A percentile compares a stretch with the other conserved stretches of the same genome.
phyloP scores from a whole-genome alignment of 495 filamentous ascomycete species.

The Annulohypoxylon maeteangense region DNA sequence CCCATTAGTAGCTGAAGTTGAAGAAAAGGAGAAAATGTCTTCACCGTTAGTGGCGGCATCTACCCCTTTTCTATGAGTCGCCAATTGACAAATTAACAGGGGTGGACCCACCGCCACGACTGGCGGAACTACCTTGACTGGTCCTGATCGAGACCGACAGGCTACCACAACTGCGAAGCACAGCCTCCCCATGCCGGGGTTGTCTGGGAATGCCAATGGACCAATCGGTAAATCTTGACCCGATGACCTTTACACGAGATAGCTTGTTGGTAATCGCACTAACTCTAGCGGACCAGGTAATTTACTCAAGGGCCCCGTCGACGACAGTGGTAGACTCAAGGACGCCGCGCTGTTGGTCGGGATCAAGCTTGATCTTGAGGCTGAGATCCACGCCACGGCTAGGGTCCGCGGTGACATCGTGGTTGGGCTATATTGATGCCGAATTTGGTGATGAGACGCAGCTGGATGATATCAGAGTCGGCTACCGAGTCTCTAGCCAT shows the following conservation, averaged over 20 bases:
- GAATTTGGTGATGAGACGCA: conserved; percentile 7
- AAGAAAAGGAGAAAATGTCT: conserved; percentile 41
- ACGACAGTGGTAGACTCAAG: conserved; percentile 54
- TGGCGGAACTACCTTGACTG: conserved; percentile 25
- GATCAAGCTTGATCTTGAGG: conserved; percentile 53
- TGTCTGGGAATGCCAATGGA: conserved; percentile 50
- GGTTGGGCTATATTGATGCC: conserved; percentile 41
- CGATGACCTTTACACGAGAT: not conserved
- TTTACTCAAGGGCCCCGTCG: conserved; percentile 54
- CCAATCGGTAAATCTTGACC: conserved; percentile 39
- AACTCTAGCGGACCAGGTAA: conserved; percentile 36
- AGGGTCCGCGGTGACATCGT: conserved; percentile 43
- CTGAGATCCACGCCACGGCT: conserved; percentile 40
- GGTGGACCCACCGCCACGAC: conserved; percentile 29
- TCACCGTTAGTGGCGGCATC: conserved; percentile 43
- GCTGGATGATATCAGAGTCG: conserved; percentile 24
- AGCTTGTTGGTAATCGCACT: not conserved
- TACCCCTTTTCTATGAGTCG: not conserved
- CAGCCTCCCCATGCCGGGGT: conserved; percentile 48
- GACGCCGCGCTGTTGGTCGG: conserved; percentile 55
- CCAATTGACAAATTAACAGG: conserved; percentile 21
- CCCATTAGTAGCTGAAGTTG: not conserved
- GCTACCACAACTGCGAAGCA: conserved; percentile 21
- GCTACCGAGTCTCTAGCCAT: conserved; percentile 18
- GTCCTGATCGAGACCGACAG: conserved; percentile 19